Evolutionary conservation across 768 basidiomycete genomes (phyloP).

Genomic region (Mycena filopes): DNA sequence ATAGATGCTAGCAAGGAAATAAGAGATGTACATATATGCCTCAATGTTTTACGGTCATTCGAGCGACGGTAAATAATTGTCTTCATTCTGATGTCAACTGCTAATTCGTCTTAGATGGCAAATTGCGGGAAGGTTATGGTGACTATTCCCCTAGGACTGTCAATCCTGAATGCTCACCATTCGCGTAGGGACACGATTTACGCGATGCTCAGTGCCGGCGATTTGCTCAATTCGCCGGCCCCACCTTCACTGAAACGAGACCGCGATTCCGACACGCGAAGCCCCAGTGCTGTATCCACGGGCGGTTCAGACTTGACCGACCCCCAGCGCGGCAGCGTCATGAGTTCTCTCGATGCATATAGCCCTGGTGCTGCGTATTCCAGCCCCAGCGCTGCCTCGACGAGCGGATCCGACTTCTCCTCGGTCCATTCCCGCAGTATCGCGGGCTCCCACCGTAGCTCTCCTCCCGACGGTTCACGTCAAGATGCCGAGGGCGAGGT

Average conservation of each 20-base stretch:
- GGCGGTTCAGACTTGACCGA: background rate
- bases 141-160: background rate
- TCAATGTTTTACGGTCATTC: constrained; percentile 47
- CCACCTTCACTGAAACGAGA: constrained; percentile 28
- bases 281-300: background rate
- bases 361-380: too few relatives aligned
- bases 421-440: constrained; percentile 4
- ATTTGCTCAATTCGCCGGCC: constrained; percentile 46
- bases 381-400: constrained; percentile 5
- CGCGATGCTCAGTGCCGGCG: constrained; percentile 62
- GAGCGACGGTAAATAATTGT: constrained; percentile 21
- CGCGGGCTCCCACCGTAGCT: constrained; percentile 5
- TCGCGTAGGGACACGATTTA: constrained; percentile 60
- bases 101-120: constrained; percentile 46
- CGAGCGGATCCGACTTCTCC: constrained; percentile 4
- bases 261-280: constrained; percentile 13
- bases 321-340: background rate
- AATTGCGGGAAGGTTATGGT: constrained; percentile 61
- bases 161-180: background rate
- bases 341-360: background rate
- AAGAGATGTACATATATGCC: constrained; percentile 64
- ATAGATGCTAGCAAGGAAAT: constrained; percentile 58
- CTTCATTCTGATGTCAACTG: background rate
- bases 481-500: background rate
- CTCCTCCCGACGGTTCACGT: background rate